Conservation (phyloP, 176 grass and related monocot species). For the Oryza rufipogon region DNA sequence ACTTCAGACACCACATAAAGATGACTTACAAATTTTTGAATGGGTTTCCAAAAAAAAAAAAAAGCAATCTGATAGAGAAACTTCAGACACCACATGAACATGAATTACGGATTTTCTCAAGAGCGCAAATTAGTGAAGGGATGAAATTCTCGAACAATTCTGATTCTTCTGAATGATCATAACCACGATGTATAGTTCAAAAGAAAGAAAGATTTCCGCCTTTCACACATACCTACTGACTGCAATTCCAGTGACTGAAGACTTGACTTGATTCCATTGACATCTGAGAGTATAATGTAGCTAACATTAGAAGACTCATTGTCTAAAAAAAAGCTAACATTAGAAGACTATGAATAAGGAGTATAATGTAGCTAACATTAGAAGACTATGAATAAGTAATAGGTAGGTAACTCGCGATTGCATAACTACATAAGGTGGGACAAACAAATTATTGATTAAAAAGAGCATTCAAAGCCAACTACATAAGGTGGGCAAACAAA, state of each 20-base stretch:
- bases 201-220: background rate
- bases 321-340: background rate
- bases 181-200: background rate
- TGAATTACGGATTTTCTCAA: no score
- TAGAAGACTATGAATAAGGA: conserved; percentile 8
- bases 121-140: no score
- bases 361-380: background rate
- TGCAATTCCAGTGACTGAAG: conserved; percentile 36
- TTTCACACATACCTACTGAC: conserved; percentile 16
- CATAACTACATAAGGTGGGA: conserved; percentile 6
- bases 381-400: conserved; percentile 1
- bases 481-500: background rate
- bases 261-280: conserved; percentile 28
- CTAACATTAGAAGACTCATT: conserved; percentile 1
- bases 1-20: no score
- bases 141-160: no score
- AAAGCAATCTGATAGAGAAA: no score
- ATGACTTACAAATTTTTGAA: no score
- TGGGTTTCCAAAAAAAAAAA: no score
- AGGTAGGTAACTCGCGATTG: background rate
- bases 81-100: no score
- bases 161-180: conserved; percentile 7
- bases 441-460: background rate
- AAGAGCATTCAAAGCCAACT: background rate
- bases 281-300: conserved; percentile 24